Percentiles rank a stretch among this genome's conserved stretches.
Conservation (phyloP, 176 grass and related monocot species). For the Musa schizocarpa region DNA sequence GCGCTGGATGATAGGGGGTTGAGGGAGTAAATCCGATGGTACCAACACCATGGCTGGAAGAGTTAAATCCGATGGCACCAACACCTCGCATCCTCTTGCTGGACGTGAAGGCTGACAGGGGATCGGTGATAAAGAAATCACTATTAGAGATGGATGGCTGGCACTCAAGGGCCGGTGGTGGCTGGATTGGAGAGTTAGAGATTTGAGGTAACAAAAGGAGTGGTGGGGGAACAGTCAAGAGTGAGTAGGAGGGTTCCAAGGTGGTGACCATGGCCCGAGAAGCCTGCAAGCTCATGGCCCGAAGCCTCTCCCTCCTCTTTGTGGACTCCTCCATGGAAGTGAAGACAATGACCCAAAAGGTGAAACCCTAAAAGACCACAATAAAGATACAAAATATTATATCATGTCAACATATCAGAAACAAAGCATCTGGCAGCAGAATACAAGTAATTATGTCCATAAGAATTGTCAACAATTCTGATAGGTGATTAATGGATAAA, state of each 20-base stretch:
- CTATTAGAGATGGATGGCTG: neutral
- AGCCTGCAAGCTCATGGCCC: constrained; percentile 13
- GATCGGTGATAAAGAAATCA: constrained; percentile 5
- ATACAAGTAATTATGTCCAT: too few species aligned
- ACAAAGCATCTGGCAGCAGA: too few species aligned
- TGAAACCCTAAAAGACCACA: too few species aligned
- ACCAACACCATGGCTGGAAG: too few species aligned
- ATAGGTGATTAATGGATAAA: too few species aligned
- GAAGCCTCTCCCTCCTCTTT: neutral
- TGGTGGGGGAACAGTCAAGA: neutral
- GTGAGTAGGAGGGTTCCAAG: neutral
- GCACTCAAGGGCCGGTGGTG: neutral
- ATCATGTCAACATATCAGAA: too few species aligned
- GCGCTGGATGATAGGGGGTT: neutral
- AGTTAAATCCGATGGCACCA: too few species aligned
- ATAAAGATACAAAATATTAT: too few species aligned
- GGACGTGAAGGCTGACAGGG: neutral
- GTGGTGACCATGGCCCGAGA: neutral
- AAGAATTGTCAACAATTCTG: too few species aligned
- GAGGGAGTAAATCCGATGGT: neutral
- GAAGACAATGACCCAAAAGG: too few species aligned
- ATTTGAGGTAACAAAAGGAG: neutral
- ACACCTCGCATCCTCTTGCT: constrained; percentile 1
- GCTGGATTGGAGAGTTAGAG: neutral
- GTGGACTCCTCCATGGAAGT: constrained; percentile 5